Percentiles rank a stretch among this genome's conserved stretches.
These are phyloP conservation scores for Gymnopus androsaceus DNA, from an alignment of 1,284 basidiomycete genomes.

Conservation along the genomic window DNA sequence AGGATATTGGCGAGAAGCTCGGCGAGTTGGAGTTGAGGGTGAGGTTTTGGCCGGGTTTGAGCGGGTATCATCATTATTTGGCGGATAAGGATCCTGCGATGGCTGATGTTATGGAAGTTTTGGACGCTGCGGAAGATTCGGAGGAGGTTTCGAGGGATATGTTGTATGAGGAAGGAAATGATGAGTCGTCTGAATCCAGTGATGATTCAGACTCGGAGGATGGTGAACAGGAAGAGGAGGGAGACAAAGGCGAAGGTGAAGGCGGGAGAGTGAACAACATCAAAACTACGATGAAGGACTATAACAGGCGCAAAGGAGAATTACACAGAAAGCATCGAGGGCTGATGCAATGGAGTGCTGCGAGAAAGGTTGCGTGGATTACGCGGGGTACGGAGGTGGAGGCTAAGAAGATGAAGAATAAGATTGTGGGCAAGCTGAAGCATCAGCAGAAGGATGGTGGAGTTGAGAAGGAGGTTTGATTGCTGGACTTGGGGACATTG, in stretches of 20 bases:
- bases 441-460: slow-evolving; percentile 32
- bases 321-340: slow-evolving; percentile 44
- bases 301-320: slow-evolving; percentile 26
- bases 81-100: slow-evolving; percentile 36
- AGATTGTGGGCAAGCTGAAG: slow-evolving; percentile 34
- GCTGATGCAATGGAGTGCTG: slow-evolving; percentile 43
- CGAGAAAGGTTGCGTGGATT: slow-evolving; percentile 41
- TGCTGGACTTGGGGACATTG: too few relatives aligned
- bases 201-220: slow-evolving; percentile 14
- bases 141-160: slow-evolving; percentile 27
- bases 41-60: slow-evolving; percentile 40
- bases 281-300: slow-evolving; percentile 29
- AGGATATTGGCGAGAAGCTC: slow-evolving; percentile 27
- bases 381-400: slow-evolving; percentile 35
- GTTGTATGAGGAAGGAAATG: slow-evolving; percentile 11
- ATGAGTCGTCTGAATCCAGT: slow-evolving; percentile 12
- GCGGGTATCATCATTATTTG: slow-evolving; percentile 38
- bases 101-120: slow-evolving; percentile 42
- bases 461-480: slow-evolving; percentile 37
- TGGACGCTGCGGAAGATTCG: slow-evolving; percentile 39
- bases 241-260: slow-evolving; percentile 13
- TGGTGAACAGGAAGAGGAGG: slow-evolving; percentile 18
- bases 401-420: slow-evolving; percentile 30
- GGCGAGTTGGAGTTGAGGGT: slow-evolving; percentile 36
- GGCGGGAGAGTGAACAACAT: slow-evolving; percentile 18